phyloP scores from a whole-genome alignment of 139 green algal genomes.

The Closterium sp. region DNA sequence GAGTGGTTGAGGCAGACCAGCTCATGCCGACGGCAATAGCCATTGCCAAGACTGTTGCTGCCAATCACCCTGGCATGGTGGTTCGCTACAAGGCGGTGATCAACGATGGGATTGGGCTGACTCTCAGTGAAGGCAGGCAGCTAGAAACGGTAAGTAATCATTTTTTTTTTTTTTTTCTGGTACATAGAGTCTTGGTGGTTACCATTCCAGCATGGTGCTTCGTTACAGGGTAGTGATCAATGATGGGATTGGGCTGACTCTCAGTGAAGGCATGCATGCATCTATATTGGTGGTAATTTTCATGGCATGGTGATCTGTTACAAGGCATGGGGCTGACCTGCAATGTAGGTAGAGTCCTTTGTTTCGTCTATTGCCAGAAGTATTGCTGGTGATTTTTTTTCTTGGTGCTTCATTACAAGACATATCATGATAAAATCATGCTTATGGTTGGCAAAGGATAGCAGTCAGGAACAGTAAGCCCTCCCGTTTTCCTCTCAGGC shows the following conservation, averaged over 20 bases:
- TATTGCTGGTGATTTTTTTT: background rate
- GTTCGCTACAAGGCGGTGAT: slow-evolving; percentile 50
- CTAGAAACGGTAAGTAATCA: slow-evolving; percentile 33
- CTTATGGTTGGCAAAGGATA: no score
- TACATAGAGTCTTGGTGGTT: no score
- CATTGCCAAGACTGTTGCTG: background rate
- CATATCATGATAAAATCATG: no score
- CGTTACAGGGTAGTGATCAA: background rate
- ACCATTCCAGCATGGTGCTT: background rate
- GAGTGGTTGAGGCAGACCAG: slow-evolving; percentile 16
- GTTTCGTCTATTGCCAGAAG: background rate
- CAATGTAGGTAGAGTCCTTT: slow-evolving; percentile 20
- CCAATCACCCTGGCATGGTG: slow-evolving; percentile 22
- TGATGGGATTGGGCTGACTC: background rate
- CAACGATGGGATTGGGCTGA: slow-evolving; percentile 42
- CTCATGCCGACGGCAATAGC: slow-evolving; percentile 27
- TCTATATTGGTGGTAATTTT: slow-evolving; percentile 15
- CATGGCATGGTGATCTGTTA: slow-evolving; percentile 29
- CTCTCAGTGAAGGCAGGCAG: slow-evolving; percentile 24
- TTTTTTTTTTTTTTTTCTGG: background rate
- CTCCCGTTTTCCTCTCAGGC: no score
- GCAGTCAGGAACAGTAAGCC: no score
- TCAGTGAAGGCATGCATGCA: background rate
- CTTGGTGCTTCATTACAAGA: background rate
- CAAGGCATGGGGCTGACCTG: slow-evolving; percentile 49